A percentile compares a stretch with the other conserved stretches of the same genome.
Evolutionary conservation across 495 filamentous ascomycete genomes (phyloP).

Genomic region (Annulohypoxylon moriforme): DNA sequence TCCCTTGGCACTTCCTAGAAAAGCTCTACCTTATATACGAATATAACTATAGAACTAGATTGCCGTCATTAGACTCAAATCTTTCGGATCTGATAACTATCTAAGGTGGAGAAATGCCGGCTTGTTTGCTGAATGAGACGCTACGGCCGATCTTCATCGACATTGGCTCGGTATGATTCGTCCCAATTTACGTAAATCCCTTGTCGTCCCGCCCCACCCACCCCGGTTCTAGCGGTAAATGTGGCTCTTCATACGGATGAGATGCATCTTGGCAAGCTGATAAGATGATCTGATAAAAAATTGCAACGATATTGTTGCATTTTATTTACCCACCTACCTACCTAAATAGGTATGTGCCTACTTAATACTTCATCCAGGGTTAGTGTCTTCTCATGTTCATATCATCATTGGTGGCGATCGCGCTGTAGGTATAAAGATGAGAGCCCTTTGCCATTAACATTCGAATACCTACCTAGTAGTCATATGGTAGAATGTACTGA

Average conservation of each 20-base stretch:
- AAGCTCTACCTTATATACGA: not conserved
- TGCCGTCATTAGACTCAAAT: conserved; percentile 4
- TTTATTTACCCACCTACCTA: not conserved
- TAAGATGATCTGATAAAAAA: conserved; percentile 27
- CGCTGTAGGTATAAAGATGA: no score
- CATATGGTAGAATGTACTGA: no score
- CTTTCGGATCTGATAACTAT: conserved; percentile 35
- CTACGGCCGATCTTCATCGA: not conserved
- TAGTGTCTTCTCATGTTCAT: no score
- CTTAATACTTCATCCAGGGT: no score
- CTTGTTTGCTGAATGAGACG: conserved; percentile 13
- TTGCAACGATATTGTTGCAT: not conserved
- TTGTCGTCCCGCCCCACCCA: not conserved
- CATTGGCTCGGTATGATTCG: not conserved
- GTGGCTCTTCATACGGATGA: not conserved
- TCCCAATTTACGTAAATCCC: conserved; percentile 19
- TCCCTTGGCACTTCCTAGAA: conserved; percentile 21
- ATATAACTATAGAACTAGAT: not conserved
- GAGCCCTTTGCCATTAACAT: no score
- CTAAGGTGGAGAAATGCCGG: conserved; percentile 15
- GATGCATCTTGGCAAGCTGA: conserved; percentile 15
- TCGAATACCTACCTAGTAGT: no score
- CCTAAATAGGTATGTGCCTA: not conserved
- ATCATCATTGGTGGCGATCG: no score
- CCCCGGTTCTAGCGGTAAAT: not conserved